Conservation (phyloP, 208 protist species). For the Trypanosoma cruzi region DNA sequence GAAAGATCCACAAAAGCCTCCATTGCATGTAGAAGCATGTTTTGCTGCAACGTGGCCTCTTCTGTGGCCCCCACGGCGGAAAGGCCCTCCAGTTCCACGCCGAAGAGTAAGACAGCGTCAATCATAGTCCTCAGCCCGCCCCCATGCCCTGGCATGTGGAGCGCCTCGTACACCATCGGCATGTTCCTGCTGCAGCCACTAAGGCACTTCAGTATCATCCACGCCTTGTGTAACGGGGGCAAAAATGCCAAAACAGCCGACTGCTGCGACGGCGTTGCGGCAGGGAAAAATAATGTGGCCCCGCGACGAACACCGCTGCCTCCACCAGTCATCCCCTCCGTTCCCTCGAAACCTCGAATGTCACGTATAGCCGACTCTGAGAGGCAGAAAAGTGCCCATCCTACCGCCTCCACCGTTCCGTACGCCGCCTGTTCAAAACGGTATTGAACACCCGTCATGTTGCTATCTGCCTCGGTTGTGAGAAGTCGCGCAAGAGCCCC, state of each 20-base stretch:
- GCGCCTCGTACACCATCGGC: constrained; percentile 64
- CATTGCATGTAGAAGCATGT: constrained; percentile 51
- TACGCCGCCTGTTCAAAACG: constrained; percentile 61
- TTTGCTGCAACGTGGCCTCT: constrained; percentile 42
- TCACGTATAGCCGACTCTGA: constrained; percentile 51
- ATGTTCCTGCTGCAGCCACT: constrained; percentile 52
- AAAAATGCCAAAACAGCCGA: constrained; percentile 59
- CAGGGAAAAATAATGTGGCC: constrained; percentile 30
- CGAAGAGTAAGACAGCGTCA: constrained; percentile 47
- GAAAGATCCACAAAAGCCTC: constrained; percentile 49
- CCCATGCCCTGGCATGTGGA: constrained; percentile 36
- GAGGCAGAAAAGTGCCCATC: constrained; percentile 37
- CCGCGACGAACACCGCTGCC: constrained; percentile 10
- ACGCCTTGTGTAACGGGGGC: constrained; percentile 78
- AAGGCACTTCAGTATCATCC: constrained; percentile 60
- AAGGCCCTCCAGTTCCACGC: constrained; percentile 62
- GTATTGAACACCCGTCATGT: constrained; percentile 47
- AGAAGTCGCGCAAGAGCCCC: constrained; percentile 58
- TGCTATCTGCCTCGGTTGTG: constrained; percentile 56
- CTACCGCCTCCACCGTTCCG: constrained; percentile 50
- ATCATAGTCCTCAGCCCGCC: constrained; percentile 34
- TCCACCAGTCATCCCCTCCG: not conserved
- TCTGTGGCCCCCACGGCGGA: constrained; percentile 35
- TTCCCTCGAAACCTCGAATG: constrained; percentile 38
- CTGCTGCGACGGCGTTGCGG: constrained; percentile 44